Evolutionary conservation across 192 early-diverging fungal species (phyloP), one percentile per base, ranked within the genome.

Genomic region (Coemansia sp.): DNA sequence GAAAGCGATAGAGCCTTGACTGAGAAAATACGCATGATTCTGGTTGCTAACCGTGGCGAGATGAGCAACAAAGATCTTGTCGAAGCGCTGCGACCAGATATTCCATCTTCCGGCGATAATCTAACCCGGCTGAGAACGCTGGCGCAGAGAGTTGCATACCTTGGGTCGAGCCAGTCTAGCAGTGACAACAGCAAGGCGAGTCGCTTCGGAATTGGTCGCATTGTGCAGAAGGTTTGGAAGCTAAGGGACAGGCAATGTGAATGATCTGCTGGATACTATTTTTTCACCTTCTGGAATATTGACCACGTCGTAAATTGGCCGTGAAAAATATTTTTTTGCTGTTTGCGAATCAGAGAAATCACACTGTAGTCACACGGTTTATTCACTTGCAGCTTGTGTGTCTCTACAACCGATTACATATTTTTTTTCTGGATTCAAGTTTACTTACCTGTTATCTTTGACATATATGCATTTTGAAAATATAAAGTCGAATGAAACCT

Each of bases 161-260:
- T 73, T 17, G 67, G 65, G 60, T 60, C 70, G 12, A 49, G 57
- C 8, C 65, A 63, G 48, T 52, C 64, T 22, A 42, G 36, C 22
- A 45, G 7, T 22, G 38, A 60, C 16, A 38, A 48, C 31, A 58
- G 48, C n/a, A 25, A 32, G 28, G 38, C 56, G 2, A 68, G 57
- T 33, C 69, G 64, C 28, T 56, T 67, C 1, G 78, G 78, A 17
- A 67, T 81, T 25, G 78, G 78, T 2, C 78, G 70, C n/a, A 56
- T 69, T 70, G 73, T 73, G 49, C 78, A 75, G 55, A 81, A 72
- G 61, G 34, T 72, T 22, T 81, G 78, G 78, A 69, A 50, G 42
- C 70, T 81, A 36, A 56, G 55, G 29, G 25, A 60, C 56, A 57
- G 45, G 18, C 3, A 20, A n/a, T n/a, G n/a, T 30, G 11, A 12